These are phyloP conservation scores for Pouteria glomerata DNA, from an alignment of 148 eudicot genomes.

Conservation along the genomic window DNA sequence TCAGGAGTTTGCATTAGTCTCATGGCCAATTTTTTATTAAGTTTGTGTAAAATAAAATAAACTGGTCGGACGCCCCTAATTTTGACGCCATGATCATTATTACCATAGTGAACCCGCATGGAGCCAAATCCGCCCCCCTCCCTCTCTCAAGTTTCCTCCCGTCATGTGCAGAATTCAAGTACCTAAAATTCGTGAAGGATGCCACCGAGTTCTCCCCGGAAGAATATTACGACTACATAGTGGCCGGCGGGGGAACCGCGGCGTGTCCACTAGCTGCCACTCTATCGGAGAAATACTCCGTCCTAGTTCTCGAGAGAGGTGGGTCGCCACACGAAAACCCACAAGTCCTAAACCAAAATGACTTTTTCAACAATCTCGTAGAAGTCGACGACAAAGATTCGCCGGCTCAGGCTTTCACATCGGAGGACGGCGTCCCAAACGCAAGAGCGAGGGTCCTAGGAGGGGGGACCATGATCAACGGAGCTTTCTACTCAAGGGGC, in stretches of 20 bases:
- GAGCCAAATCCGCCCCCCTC: too few species aligned
- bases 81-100: too few species aligned
- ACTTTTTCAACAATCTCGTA: not conserved
- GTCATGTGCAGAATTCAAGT: slow-evolving; percentile 9
- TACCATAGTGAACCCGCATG: too few species aligned
- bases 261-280: slow-evolving; percentile 21
- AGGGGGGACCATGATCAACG: slow-evolving; percentile 14
- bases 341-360: not conserved
- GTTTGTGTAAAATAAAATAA: too few species aligned
- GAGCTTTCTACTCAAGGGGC: slow-evolving; percentile 9
- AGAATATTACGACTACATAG: slow-evolving; percentile 14
- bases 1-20: too few species aligned
- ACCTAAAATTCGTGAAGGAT: slow-evolving; percentile 3
- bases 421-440: slow-evolving; percentile 16
- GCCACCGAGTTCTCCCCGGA: slow-evolving; percentile 1
- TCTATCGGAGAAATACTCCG: slow-evolving; percentile 10
- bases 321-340: not conserved
- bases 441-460: slow-evolving; percentile 10
- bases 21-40: too few species aligned
- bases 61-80: too few species aligned
- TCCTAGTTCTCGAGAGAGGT: slow-evolving; percentile 18
- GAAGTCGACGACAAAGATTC: not conserved
- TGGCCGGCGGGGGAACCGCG: slow-evolving; percentile 18
- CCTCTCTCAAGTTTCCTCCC: too few species aligned
- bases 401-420: slow-evolving; percentile 9